A percentile compares a stretch with the other conserved stretches of the same genome.
Evolutionary conservation across 495 filamentous ascomycete genomes (phyloP).

Genomic region (Hypoxylon cercidicola): DNA sequence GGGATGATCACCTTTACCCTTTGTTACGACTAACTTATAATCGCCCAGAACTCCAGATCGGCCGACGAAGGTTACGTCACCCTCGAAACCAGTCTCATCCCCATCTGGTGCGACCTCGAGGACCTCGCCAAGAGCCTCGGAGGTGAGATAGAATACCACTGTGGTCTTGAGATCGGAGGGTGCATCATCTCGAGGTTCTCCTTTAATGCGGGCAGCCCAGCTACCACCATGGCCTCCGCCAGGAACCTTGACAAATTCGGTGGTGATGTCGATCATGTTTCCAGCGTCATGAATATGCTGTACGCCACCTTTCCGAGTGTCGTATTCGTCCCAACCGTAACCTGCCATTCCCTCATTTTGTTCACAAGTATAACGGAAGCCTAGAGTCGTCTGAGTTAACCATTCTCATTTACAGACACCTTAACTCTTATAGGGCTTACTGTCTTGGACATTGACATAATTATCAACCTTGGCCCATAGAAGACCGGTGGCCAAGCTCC

Average conservation of each 20-base stretch:
- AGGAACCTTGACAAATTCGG: slow-evolving; percentile 91
- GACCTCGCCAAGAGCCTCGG: slow-evolving; percentile 76
- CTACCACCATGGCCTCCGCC: slow-evolving; percentile 88
- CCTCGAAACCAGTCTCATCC: slow-evolving; percentile 70
- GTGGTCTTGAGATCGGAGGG: slow-evolving; percentile 73
- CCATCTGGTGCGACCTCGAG: slow-evolving; percentile 66
- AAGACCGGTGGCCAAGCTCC: slow-evolving; percentile 83
- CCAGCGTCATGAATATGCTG: slow-evolving; percentile 90
- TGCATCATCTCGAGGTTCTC: slow-evolving; percentile 75
- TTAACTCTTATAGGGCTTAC: slow-evolving; percentile 63
- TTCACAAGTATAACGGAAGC: slow-evolving; percentile 93
- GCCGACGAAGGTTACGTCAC: slow-evolving; percentile 79
- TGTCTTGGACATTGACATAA: slow-evolving; percentile 78
- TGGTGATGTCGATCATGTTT: slow-evolving; percentile 89
- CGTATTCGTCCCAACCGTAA: slow-evolving; percentile 98
- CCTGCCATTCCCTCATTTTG: slow-evolving; percentile 94
- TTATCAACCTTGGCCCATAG: slow-evolving; percentile 92
- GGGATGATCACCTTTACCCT: slow-evolving; percentile 70
- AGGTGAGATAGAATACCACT: slow-evolving; percentile 79
- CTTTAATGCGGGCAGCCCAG: slow-evolving; percentile 91
- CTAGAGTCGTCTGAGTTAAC: slow-evolving; percentile 57
- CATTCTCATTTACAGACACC: slow-evolving; percentile 1
- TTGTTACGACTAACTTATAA: slow-evolving; percentile 83
- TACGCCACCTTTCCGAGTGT: slow-evolving; percentile 83
- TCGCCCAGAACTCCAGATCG: slow-evolving; percentile 79